Evolutionary conservation across 2,329 filamentous ascomycete genomes (phyloP).

Genomic region (Ophiostoma perfectum): DNA sequence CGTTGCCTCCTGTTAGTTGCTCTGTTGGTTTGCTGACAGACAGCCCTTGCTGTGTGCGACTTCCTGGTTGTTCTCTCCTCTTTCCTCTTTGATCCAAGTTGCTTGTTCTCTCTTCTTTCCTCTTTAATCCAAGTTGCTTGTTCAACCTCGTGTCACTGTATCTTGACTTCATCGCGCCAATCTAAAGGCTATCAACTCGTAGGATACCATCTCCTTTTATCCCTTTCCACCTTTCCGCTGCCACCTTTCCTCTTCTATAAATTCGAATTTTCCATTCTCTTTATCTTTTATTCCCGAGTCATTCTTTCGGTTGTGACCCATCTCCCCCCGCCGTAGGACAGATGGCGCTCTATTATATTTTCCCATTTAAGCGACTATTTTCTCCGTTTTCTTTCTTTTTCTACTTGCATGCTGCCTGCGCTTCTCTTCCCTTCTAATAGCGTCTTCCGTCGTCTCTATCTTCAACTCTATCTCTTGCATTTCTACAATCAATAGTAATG

Average conservation of each 20-base stretch:
- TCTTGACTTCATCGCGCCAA: neutral
- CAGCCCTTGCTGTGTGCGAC: too few species aligned
- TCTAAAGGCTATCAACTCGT: neutral
- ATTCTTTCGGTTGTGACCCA: neutral
- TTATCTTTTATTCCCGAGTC: neutral
- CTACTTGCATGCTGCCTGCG: neutral
- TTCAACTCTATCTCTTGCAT: neutral
- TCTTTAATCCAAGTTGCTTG: too few species aligned
- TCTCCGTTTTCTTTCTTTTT: neutral
- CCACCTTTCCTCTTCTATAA: neutral
- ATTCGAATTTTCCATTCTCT: neutral
- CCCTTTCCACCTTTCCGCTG: too few species aligned
- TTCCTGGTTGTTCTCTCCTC: too few species aligned
- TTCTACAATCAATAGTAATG: neutral
- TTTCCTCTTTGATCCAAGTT: too few species aligned
- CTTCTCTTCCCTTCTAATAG: neutral
- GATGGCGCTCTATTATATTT: too few species aligned
- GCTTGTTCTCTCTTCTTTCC: too few species aligned
- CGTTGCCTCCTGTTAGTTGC: neutral
- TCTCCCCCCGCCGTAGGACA: too few species aligned
- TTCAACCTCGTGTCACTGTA: too few species aligned
- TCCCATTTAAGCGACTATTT: neutral
- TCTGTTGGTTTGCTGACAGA: neutral
- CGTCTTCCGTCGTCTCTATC: neutral
- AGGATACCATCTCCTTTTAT: too few species aligned